These are phyloP conservation scores for Fusarium circinatum DNA, from an alignment of 2,329 filamentous ascomycete species.

Conservation along the genomic window DNA sequence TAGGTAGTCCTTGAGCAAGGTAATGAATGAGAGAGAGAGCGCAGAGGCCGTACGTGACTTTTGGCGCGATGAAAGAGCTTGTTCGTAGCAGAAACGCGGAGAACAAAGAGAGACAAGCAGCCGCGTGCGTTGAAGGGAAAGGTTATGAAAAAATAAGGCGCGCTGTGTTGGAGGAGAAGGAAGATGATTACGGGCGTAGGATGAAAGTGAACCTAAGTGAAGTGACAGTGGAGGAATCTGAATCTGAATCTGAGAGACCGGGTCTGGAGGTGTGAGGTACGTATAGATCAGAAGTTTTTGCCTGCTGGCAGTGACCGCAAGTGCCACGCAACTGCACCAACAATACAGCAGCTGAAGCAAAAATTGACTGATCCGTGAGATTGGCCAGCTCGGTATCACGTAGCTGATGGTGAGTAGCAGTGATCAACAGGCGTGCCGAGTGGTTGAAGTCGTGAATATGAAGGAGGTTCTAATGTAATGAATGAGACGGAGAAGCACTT, in stretches of 20 bases:
- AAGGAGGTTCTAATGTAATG: slow-evolving; percentile 36
- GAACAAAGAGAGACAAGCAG: background rate
- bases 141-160: background rate
- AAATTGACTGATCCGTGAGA: slow-evolving; percentile 3
- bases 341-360: slow-evolving; percentile 24
- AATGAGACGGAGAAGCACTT: slow-evolving; percentile 44
- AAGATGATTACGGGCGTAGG: slow-evolving; percentile 28
- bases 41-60: slow-evolving; percentile 25
- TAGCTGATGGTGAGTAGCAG: slow-evolving; percentile 15
- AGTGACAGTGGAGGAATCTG: slow-evolving; percentile 30
- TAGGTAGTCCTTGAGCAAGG: slow-evolving; percentile 2
- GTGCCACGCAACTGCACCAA: slow-evolving; percentile 33
- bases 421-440: slow-evolving; percentile 25
- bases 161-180: background rate
- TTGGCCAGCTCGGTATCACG: slow-evolving; percentile 6
- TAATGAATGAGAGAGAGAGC: slow-evolving; percentile 26
- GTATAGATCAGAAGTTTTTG: slow-evolving; percentile 46
- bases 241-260: slow-evolving; percentile 20
- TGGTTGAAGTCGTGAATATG: slow-evolving; percentile 29
- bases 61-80: slow-evolving; percentile 30
- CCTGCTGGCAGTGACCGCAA: slow-evolving; percentile 35
- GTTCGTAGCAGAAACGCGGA: slow-evolving; percentile 17
- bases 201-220: slow-evolving; percentile 19
- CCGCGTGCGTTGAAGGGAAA: background rate
- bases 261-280: slow-evolving; percentile 30